Conservation (phyloP, 78 protist genomes). For the Dictyostelium brefeldianum region DNA sequence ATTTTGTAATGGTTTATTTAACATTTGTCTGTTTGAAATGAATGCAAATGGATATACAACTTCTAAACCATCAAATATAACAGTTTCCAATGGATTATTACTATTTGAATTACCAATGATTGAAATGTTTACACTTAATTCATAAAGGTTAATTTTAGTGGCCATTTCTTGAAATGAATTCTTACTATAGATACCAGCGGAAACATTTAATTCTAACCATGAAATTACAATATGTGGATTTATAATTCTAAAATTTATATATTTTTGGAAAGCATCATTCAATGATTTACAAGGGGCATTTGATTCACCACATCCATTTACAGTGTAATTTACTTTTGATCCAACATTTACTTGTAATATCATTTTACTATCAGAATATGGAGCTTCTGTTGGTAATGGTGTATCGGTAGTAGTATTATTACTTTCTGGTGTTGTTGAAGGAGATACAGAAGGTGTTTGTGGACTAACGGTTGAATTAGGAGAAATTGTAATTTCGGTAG, state of each 20-base stretch:
- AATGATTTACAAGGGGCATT: not conserved
- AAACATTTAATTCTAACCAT: not conserved
- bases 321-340: not conserved
- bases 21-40: not conserved
- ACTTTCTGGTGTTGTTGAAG: not conserved
- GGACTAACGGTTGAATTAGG: not conserved
- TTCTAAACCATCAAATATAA: not conserved
- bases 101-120: not conserved
- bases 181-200: not conserved
- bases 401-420: not conserved
- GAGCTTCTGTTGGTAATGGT: not conserved
- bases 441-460: not conserved
- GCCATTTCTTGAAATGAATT: not conserved
- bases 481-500: not conserved
- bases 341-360: not conserved
- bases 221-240: not conserved
- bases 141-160: not conserved
- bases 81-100: not conserved
- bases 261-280: not conserved
- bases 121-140: conserved; percentile 1
- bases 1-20: not conserved
- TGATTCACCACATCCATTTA: not conserved
- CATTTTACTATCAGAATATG: conserved; percentile 8
- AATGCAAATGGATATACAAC: not conserved
- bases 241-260: not conserved